Evolutionary conservation across 2,329 filamentous ascomycete genomes (phyloP), one percentile per base, ranked within the genome.

Genomic region (Diaporthe capsici): DNA sequence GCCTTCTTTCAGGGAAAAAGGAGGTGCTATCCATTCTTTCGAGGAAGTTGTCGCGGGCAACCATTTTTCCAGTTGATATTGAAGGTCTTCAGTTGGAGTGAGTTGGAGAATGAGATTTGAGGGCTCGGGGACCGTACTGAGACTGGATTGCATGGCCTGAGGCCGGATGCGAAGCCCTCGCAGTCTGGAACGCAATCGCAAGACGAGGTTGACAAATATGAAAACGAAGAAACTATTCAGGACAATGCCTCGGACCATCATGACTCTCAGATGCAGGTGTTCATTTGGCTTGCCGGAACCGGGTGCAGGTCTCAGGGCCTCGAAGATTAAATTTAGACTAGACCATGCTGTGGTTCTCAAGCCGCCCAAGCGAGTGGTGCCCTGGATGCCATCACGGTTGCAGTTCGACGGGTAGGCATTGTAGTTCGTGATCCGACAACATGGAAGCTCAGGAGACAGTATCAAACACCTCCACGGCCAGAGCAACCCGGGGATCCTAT

Each of bases 391-490:
- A 68, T 28, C 34, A 25, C 28, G 47, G 47, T 37, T 22, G 34
- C 65, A 68, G 65, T 28, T 37, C n/a, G 44, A 39, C 31, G 63
- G 47, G n/a, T 53, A 20, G 47, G 65, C 15, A 53, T 8, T 22
- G 25, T 7, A 28, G 65, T 53, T 68, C 65, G 47, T 49, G 47
- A 53, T 53, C 47, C 47, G 65, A 39, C 65, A 53, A 28, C 31
- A 53, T 53, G 65, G 65, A 68, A 51, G 63, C 63, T 68, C 63
- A 20, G 44, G 44, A 51, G 63, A 67, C 42, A 49, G 42, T 67
- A 31, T 67, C 61, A 67, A 67, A 49, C 25, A 63, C 42, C 22
- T 37, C 28, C 47, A 25, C 31, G 13, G n/a, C 63, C 31, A 53
- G 13, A 25, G 63, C 47, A 37, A 31, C 47, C 22, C n/a, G 20